Base-by-base conservation (phyloP, 805 yeast species). In the Ogataea haglerorum region DNA sequence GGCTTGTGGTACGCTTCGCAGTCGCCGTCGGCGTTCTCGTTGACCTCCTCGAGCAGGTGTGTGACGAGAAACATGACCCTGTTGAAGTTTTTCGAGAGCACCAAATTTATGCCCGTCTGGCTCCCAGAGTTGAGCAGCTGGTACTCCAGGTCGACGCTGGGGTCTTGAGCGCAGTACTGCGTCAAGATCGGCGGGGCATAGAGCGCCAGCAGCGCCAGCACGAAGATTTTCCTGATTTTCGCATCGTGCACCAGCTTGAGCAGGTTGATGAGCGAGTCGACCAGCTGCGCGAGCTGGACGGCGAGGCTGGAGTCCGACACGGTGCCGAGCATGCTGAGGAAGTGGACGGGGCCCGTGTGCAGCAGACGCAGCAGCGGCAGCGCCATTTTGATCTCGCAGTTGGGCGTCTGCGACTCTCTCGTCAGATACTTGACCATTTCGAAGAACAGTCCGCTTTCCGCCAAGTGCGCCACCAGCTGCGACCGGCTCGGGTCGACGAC, bases 41-140 rank as follows among this genome's bases (percentile, higher is more conserved):
- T 75, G 10, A 84, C 70, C 55, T 88, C 95, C 52, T 90, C 96
- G 35, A 86, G 57, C 44, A 83, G 70, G 36, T 73, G 59, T 2
- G 63, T 49, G 10, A 50, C 26, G 23, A 54, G 29, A 13, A 51
- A 50, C 28, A 65, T 30, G 17, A 60, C 32, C 5, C 41, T 56
- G 36, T 67, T 62, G 27, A 68, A 52, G 8, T 50, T 42, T 9
- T 32, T 19, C 3, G 48, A 39, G 17, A 63, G 43, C 4, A 59
- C 56, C 16, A 55, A 36, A 3, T 53, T 36, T 6, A 60, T 36
- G 1, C 58, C 63, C 10, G 43, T 49, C 3, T 30, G 25, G 12
- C 47, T 50, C 23, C 45, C 28, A n/a, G 46, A 9, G 48, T 63
- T 16, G 55, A 57, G 37, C 55, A 67, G 40, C 29, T 57, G 48